A percentile compares a stretch with the other conserved stretches of the same genome.
Evolutionary conservation across 2,329 filamentous ascomycete species (phyloP).

Genomic region (Colletotrichum lini): DNA sequence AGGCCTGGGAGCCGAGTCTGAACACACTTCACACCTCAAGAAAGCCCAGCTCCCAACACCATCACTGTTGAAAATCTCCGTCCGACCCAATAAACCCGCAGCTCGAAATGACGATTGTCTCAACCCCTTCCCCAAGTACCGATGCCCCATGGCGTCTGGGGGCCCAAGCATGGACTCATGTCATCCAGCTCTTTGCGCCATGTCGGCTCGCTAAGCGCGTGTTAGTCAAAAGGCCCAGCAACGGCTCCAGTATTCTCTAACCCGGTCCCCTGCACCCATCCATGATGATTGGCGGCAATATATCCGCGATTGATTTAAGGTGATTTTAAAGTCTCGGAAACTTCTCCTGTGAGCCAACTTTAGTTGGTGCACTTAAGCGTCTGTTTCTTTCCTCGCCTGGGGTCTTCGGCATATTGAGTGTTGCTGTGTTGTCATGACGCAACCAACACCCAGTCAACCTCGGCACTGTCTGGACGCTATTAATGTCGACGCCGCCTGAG

Average conservation of each 20-base stretch:
- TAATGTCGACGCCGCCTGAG: no score
- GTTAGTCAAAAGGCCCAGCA: conserved; percentile 19
- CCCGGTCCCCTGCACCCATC: conserved; percentile 15
- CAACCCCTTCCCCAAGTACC: background rate
- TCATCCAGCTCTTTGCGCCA: background rate
- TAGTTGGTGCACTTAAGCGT: background rate
- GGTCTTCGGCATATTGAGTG: background rate
- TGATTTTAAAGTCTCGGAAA: conserved; percentile 18
- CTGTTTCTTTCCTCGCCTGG: background rate
- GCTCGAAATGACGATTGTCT: conserved; percentile 25
- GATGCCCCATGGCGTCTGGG: background rate
- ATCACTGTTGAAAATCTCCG: conserved; percentile 1
- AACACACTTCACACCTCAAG: background rate
- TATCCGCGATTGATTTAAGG: conserved; percentile 13
- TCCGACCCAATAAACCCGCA: background rate
- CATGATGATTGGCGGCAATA: conserved; percentile 24
- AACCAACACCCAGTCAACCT: no score
- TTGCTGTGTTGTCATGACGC: background rate
- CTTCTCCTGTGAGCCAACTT: conserved; percentile 14
- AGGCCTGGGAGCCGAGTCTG: background rate
- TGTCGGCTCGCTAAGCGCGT: conserved; percentile 13
- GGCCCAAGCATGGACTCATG: conserved; percentile 20
- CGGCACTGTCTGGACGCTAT: no score
- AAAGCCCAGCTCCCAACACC: background rate
- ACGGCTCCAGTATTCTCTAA: conserved; percentile 20